A percentile compares a stretch with the other conserved stretches of the same genome.
phyloP scores from a whole-genome alignment of 495 filamentous ascomycete genomes.

The Hypomontagnella submonticulosa region DNA sequence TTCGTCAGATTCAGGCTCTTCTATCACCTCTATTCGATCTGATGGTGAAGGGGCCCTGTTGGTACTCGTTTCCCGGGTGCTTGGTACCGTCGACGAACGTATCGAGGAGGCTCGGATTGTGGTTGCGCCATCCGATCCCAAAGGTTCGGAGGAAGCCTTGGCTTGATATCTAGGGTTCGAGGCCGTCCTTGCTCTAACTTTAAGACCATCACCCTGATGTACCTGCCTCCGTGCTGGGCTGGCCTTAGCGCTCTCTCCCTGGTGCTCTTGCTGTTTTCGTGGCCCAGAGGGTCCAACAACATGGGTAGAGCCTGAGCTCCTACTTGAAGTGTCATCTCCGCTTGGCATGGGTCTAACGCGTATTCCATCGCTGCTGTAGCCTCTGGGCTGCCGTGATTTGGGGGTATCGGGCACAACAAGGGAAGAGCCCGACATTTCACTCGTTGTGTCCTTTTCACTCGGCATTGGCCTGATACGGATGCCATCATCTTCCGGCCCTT shows the following conservation, averaged over 20 bases:
- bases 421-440: constrained; percentile 29
- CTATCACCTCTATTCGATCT: constrained; percentile 59
- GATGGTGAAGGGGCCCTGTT: constrained; percentile 54
- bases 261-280: constrained; percentile 7
- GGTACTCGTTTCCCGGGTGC: constrained; percentile 30
- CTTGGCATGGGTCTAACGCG: constrained; percentile 46
- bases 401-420: constrained; percentile 10
- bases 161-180: constrained; percentile 44
- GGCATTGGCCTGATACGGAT: constrained; percentile 48
- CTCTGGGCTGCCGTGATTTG: constrained; percentile 37
- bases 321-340: constrained; percentile 47
- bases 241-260: constrained; percentile 43
- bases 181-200: constrained; percentile 33
- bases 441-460: constrained; percentile 36
- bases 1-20: constrained; percentile 48
- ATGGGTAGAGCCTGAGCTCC: constrained; percentile 16
- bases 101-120: constrained; percentile 49
- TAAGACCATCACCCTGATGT: constrained; percentile 41
- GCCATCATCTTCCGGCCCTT: constrained; percentile 46
- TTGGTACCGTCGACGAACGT: constrained; percentile 43
- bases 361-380: constrained; percentile 50
- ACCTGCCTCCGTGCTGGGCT: constrained; percentile 48
- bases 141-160: constrained; percentile 45
- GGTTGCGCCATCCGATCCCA: constrained; percentile 44
- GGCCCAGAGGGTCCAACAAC: constrained; percentile 10